Percentiles rank a stretch among this genome's conserved stretches.
Evolutionary conservation across 495 filamentous ascomycete genomes (phyloP).

Genomic region (Aspergillus panamensis): DNA sequence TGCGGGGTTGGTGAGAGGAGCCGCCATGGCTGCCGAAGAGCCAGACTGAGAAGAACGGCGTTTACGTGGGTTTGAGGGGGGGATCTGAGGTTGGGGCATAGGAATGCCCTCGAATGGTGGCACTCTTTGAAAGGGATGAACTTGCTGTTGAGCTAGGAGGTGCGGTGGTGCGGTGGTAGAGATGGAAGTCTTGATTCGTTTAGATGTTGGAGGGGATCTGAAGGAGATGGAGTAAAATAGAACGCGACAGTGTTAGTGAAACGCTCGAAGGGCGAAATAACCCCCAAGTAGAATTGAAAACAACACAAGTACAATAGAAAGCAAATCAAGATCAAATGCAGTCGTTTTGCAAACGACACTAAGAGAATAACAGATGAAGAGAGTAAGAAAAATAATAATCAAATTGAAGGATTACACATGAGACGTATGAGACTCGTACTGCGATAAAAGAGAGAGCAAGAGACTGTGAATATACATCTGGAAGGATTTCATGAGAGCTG

Average conservation of each 20-base stretch:
- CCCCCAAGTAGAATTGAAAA: background rate
- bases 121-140: conserved; percentile 40
- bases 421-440: background rate
- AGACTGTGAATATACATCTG: background rate
- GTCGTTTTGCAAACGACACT: conserved; percentile 1
- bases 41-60: conserved; percentile 39
- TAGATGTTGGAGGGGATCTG: conserved; percentile 44
- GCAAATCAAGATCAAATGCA: background rate
- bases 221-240: conserved; percentile 5
- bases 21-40: conserved; percentile 35
- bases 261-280: background rate
- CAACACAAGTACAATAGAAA: background rate
- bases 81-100: conserved; percentile 37
- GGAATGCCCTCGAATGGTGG: conserved; percentile 41
- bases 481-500: background rate
- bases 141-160: conserved; percentile 43
- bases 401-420: background rate
- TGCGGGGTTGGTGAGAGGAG: conserved; percentile 26
- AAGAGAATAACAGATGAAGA: background rate
- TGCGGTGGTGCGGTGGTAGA: conserved; percentile 37
- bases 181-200: conserved; percentile 44
- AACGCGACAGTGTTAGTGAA: conserved; percentile 9
- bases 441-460: background rate
- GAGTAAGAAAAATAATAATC: background rate
- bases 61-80: conserved; percentile 43